Percentiles rank a stretch among this genome's conserved stretches.
Evolutionary conservation across 2,329 filamentous ascomycete species (phyloP).

Genomic region (Pezicula radicicola): DNA sequence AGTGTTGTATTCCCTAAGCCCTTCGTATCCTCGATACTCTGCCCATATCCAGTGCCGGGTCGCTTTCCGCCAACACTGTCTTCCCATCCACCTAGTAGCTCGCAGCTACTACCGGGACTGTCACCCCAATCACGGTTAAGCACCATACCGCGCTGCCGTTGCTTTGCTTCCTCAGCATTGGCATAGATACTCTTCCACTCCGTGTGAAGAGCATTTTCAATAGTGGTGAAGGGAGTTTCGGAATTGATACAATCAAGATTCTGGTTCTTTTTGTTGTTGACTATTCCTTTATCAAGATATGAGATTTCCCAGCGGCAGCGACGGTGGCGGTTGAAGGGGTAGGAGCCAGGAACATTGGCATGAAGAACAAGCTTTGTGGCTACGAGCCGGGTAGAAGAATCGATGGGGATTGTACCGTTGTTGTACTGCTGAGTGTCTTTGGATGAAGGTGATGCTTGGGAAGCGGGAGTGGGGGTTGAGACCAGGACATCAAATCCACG

Average conservation of each 20-base stretch:
- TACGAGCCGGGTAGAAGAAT: constrained; percentile 62
- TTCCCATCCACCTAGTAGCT: constrained; percentile 79
- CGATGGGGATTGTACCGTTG: constrained; percentile 17
- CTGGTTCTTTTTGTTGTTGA: constrained; percentile 30
- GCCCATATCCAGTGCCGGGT: constrained; percentile 36
- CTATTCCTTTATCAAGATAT: constrained; percentile 38
- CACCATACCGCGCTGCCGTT: constrained; percentile 72
- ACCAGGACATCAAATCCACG: constrained; percentile 92
- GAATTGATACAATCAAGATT: constrained; percentile 32
- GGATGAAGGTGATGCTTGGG: constrained; percentile 57
- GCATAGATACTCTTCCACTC: constrained; percentile 68
- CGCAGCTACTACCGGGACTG: constrained; percentile 85
- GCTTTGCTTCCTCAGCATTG: constrained; percentile 47
- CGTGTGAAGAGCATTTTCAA: constrained; percentile 65
- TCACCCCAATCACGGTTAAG: constrained; percentile 89
- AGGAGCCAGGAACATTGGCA: constrained; percentile 91
- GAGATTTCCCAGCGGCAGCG: constrained; percentile 81
- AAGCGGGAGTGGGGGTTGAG: constrained; percentile 69
- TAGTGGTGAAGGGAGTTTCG: constrained; percentile 73
- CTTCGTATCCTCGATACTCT: constrained; percentile 47
- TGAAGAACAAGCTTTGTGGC: constrained; percentile 92
- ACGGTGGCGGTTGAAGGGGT: constrained; percentile 93
- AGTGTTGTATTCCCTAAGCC: constrained; percentile 74
- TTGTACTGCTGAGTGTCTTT: constrained; percentile 17
- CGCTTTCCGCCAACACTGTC: constrained; percentile 52